A percentile compares a stretch with the other conserved stretches of the same genome.
Conservation (phyloP, 768 basidiomycete genomes). For the Mrakia blollopis region DNA sequence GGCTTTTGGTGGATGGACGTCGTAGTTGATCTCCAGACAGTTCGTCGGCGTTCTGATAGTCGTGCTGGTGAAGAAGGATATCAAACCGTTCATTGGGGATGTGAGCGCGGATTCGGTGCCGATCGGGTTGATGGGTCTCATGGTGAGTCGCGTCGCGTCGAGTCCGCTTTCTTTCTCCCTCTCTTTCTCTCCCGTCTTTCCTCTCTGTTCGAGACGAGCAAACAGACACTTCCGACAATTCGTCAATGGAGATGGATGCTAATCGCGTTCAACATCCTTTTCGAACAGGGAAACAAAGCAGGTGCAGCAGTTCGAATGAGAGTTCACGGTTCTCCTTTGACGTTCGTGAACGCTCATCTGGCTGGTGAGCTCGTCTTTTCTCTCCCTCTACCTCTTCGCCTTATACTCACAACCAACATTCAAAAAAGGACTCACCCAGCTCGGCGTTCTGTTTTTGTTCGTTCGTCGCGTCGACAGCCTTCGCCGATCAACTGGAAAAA, state of each 20-base stretch:
- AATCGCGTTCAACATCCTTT: too few species aligned
- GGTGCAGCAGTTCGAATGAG: conserved; percentile 7
- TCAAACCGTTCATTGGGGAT: conserved; percentile 2
- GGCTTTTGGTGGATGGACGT: neutral
- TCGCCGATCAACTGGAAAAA: conserved; percentile 13
- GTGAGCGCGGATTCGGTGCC: neutral
- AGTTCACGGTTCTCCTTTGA: conserved; percentile 12
- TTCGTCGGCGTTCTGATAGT: conserved; percentile 23
- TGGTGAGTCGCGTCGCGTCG: neutral
- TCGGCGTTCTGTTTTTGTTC: neutral
- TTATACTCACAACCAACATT: too few species aligned
- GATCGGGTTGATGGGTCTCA: conserved; percentile 13
- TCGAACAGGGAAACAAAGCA: conserved; percentile 23
- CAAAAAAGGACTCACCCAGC: too few species aligned
- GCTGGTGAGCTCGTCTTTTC: neutral
- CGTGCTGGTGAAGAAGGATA: conserved; percentile 9
- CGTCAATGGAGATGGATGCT: too few species aligned
- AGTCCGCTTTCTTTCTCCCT: too few species aligned
- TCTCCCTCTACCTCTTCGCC: too few species aligned
- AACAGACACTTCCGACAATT: too few species aligned
- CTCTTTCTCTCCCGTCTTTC: too few species aligned
- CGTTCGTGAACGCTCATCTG: conserved; percentile 19
- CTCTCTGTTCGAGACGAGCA: too few species aligned
- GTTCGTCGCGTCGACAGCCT: neutral
- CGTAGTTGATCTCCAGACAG: neutral